Evolutionary conservation across 2,329 filamentous ascomycete species (phyloP), one percentile per base, ranked within the genome.

Genomic region (Drechmeria coniospora): DNA sequence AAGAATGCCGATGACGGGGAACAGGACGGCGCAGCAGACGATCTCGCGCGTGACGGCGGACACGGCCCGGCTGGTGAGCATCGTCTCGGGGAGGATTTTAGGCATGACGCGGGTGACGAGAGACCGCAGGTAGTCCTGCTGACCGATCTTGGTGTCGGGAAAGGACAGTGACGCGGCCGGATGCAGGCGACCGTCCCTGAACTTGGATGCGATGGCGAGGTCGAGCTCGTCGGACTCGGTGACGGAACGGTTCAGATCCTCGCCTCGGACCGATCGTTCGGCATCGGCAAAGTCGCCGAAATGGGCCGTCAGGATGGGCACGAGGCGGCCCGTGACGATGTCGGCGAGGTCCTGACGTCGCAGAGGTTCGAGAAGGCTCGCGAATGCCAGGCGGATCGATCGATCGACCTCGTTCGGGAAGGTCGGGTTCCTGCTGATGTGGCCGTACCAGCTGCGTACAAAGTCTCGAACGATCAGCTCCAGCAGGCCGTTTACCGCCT

Each of bases 211-310:
- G 51, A 98, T 92, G 2, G 90, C 90, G 39, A 92, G 63, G 51
- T 95, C 86, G 42, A 98, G 61, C 63, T 98, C 90, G 47, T 94
- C 87, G 1, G 86, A 92, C 55, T 98, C 90, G 3, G 92, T 95
- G 30, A 98, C 75, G 38, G 78, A 84, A 28, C 82, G 74, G 41
- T 84, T 90, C 31, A 95, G 61, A 51, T 92, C 82, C 48, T 75
- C 79, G 9, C 92, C 92, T 29, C 87, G 71, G 8, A 98, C 81
- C 7, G 74, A 68, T 32, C 79, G 71, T 57, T 98, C 90, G 1
- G 90, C 90, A 38, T 90, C 75, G 50, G 86, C 82, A 42, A 93
- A 93, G 39, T 93, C 82, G 39, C 72, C 80, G 42, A 98, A 72
- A 52, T 98, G 90, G 8, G 72, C 65, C 17, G 87, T 95, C 39